Evolutionary conservation across 169 alveolate genomes (phyloP), one percentile per base, ranked within the genome.

Genomic region (Cardiosporidium cionae): DNA sequence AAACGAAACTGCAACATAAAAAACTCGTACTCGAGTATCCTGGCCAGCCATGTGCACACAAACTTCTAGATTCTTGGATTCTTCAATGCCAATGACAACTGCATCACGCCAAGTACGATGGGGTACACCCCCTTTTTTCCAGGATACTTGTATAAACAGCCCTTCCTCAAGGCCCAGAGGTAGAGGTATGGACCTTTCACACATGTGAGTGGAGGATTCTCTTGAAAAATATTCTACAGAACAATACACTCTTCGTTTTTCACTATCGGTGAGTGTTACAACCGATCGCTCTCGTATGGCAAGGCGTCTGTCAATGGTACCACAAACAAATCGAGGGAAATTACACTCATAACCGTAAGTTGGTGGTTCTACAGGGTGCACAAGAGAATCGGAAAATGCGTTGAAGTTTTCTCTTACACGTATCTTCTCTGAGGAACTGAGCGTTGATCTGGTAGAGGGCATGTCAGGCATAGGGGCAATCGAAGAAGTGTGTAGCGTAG

Each of bases 311-410:
- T 76, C 82, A 6, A 76, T 68, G 7, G 68, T 62, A 44, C 82
- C 82, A 23, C 76, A 71, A 32, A 76, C 77, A 22, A 76, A 76
- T n/a, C 82, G 65, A 7, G 82, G 68, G 65, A 76, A 76, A 37
- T 76, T 25, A 7, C 44, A 32, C 32, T 76, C 82, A 36, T 67
- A 76, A 22, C 82, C 82, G n/a, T n/a, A n/a, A n/a, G n/a, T n/a
- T n/a, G n/a, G n/a, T n/a, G n/a, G n/a, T n/a, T n/a, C n/a, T n/a
- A n/a, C n/a, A n/a, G n/a, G n/a, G n/a, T n/a, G n/a, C n/a, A n/a
- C n/a, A n/a, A n/a, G n/a, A n/a, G n/a, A n/a, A n/a, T n/a, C n/a
- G n/a, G n/a, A n/a, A n/a, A n/a, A n/a, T n/a, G n/a, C n/a, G n/a
- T n/a, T n/a, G n/a, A n/a, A n/a, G n/a, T n/a, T n/a, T n/a, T n/a